These are phyloP conservation scores for Didymella pinodella DNA, from an alignment of 2,329 filamentous ascomycete species.

Conservation along the genomic window DNA sequence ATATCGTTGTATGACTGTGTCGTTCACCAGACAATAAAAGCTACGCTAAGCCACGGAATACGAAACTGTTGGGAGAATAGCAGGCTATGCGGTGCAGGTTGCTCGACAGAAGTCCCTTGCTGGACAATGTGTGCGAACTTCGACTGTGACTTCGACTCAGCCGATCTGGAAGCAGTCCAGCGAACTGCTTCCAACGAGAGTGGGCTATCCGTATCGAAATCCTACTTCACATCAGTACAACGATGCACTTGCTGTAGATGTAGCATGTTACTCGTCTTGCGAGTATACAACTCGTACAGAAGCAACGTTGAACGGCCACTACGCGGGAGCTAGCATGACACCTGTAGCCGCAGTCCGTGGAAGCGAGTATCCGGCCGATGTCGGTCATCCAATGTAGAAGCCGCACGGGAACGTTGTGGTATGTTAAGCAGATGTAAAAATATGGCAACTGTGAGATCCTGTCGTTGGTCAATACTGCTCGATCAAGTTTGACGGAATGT, in stretches of 20 bases:
- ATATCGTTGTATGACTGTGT: conserved; percentile 14
- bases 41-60: conserved; percentile 7
- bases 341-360: conserved; percentile 26
- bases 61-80: conserved; percentile 22
- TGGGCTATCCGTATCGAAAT: neutral
- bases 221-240: conserved; percentile 9
- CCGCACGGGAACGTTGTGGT: conserved; percentile 19
- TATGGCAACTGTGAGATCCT: neutral
- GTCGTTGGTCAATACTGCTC: conserved; percentile 19
- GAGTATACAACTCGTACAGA: conserved; percentile 5
- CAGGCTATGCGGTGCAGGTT: conserved; percentile 14
- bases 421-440: conserved; percentile 1
- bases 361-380: conserved; percentile 31
- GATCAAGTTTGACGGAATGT: conserved; percentile 24
- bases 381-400: conserved; percentile 31
- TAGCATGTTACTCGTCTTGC: conserved; percentile 2
- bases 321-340: conserved; percentile 30
- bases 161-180: conserved; percentile 8
- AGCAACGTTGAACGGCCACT: conserved; percentile 18
- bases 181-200: neutral
- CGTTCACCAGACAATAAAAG: conserved; percentile 3
- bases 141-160: conserved; percentile 1
- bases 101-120: conserved; percentile 14
- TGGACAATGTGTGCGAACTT: conserved; percentile 1
- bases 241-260: conserved; percentile 7